A percentile compares a stretch with the other conserved stretches of the same genome.
Evolutionary conservation across 352 stramenopile species (phyloP).

Genomic region (Phytophthora ohioensis): DNA sequence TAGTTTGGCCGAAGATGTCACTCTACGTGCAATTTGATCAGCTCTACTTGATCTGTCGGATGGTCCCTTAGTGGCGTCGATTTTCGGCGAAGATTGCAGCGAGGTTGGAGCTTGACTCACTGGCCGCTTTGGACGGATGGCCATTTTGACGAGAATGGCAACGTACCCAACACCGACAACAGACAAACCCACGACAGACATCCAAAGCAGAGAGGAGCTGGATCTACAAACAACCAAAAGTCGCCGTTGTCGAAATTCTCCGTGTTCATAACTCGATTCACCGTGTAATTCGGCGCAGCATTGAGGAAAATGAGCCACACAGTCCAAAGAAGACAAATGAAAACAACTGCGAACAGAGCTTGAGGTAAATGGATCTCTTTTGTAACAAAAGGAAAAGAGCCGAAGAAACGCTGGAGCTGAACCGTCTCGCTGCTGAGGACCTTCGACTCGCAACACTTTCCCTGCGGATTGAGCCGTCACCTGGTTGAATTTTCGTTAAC

Average conservation of each 20-base stretch:
- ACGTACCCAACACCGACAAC: constrained; percentile 26
- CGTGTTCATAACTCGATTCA: constrained; percentile 45
- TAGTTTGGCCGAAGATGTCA: too few species aligned
- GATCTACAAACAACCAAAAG: constrained; percentile 48
- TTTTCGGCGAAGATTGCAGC: too few species aligned
- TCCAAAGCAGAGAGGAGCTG: constrained; percentile 14
- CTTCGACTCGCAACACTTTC: background rate
- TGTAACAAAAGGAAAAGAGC: constrained; percentile 9
- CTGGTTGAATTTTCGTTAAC: constrained; percentile 15
- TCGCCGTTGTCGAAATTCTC: constrained; percentile 35
- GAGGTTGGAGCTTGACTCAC: too few species aligned
- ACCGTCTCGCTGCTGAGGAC: constrained; percentile 12
- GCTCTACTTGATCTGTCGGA: too few species aligned
- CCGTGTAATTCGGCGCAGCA: constrained; percentile 29
- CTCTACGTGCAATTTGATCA: too few species aligned
- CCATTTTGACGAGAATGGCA: constrained; percentile 18
- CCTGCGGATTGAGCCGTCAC: background rate
- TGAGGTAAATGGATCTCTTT: constrained; percentile 17
- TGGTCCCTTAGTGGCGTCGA: too few species aligned
- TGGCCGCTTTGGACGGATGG: too few species aligned
- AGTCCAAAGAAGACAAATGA: constrained; percentile 34
- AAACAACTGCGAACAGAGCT: constrained; percentile 23
- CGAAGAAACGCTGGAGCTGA: constrained; percentile 4
- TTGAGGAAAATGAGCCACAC: constrained; percentile 37
- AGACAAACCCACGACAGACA: constrained; percentile 23